Evolutionary conservation across 2,329 filamentous ascomycete genomes (phyloP).

Genomic region (Zarea fungicola): DNA sequence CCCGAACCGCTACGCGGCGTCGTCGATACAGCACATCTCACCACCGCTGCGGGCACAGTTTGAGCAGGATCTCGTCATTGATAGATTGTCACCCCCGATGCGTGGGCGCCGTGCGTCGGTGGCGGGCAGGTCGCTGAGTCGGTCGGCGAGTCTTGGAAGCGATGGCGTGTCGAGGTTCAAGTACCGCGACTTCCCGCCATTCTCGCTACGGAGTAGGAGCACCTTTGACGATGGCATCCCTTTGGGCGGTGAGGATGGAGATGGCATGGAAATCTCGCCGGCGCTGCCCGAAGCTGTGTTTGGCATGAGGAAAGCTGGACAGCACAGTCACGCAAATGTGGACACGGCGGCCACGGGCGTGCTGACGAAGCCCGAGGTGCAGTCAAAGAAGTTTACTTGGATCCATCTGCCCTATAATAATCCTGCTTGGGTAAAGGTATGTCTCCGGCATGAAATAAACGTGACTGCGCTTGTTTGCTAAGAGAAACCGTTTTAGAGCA

Average conservation of each 20-base stretch:
- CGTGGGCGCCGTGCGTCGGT: conserved; percentile 19
- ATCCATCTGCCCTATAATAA: conserved; percentile 54
- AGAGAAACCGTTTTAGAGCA: conserved; percentile 28
- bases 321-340: conserved; percentile 4
- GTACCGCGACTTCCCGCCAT: conserved; percentile 31
- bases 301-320: conserved; percentile 19
- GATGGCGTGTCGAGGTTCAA: conserved; percentile 24
- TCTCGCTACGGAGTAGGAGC: conserved; percentile 31
- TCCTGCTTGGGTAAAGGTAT: conserved; percentile 52
- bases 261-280: conserved; percentile 24
- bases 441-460: conserved; percentile 13
- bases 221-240: conserved; percentile 19
- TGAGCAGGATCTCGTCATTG: conserved; percentile 34
- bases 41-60: conserved; percentile 31
- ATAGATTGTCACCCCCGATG: conserved; percentile 32
- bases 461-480: conserved; percentile 17
- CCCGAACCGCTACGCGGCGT: conserved; percentile 24
- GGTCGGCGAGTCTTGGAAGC: conserved; percentile 31
- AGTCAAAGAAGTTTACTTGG: conserved; percentile 49
- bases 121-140: conserved; percentile 24
- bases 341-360: conserved; percentile 26
- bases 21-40: conserved; percentile 24
- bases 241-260: conserved; percentile 18
- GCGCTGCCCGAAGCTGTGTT: conserved; percentile 29
- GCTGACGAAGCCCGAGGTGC: conserved; percentile 29